Evolutionary conservation across 805 yeast genomes (phyloP).

Genomic region (Wickerhamomyces bovis): DNA sequence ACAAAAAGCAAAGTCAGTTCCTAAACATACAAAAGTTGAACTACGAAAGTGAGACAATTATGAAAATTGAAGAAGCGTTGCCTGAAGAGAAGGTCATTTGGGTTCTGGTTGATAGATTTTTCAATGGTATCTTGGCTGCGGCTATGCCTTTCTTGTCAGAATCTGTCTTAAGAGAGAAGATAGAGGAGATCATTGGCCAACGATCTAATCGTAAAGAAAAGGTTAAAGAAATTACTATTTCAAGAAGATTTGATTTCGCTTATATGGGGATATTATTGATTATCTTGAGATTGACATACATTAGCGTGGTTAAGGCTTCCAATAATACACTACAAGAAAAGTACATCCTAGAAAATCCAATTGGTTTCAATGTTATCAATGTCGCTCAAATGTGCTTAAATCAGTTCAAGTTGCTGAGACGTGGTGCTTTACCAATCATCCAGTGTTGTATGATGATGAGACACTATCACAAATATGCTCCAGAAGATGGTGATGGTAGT

Average conservation of each 20-base stretch:
- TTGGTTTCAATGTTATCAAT: constrained; percentile 37
- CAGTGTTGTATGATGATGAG: constrained; percentile 50
- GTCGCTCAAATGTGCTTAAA: constrained; percentile 51
- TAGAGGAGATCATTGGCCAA: constrained; percentile 11
- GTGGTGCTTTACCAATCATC: constrained; percentile 43
- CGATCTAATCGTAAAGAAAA: constrained; percentile 8
- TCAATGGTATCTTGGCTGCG: constrained; percentile 13
- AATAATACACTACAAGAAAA: constrained; percentile 18
- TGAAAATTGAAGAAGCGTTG: constrained; percentile 15
- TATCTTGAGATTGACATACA: constrained; percentile 18
- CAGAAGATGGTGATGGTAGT: constrained; percentile 52
- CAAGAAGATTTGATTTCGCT: constrained; percentile 23
- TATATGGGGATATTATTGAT: constrained; percentile 17
- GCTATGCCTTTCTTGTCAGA: constrained; percentile 24
- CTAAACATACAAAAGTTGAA: constrained; percentile 7
- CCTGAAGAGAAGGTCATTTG: constrained; percentile 20
- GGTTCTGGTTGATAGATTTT: constrained; percentile 19
- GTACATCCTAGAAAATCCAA: constrained; percentile 40
- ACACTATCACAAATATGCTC: constrained; percentile 48
- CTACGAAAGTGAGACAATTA: constrained; percentile 18
- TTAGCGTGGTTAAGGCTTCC: constrained; percentile 15
- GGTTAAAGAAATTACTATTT: constrained; percentile 7
- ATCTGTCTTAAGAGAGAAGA: constrained; percentile 11
- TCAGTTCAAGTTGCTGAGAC: constrained; percentile 44
- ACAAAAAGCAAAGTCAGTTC: constrained; percentile 11